phyloP scores from a whole-genome alignment of 768 basidiomycete species.

The Hortiboletus flavorubellus region DNA sequence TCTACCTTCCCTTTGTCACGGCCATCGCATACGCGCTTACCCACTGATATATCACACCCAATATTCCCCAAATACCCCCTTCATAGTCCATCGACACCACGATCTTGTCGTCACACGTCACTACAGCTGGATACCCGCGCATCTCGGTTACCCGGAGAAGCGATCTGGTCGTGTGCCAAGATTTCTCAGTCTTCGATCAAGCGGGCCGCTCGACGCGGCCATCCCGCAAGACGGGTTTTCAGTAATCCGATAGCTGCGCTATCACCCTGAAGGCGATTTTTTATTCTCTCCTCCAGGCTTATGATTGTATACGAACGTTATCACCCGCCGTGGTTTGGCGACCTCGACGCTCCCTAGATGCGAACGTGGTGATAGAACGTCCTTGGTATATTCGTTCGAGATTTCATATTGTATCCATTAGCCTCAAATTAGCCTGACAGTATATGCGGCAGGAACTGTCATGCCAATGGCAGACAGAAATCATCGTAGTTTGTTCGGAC shows the following conservation, averaged over 20 bases:
- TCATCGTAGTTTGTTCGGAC: neutral
- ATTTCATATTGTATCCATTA: constrained; percentile 19
- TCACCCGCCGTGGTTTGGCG: neutral
- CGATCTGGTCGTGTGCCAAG: constrained; percentile 32
- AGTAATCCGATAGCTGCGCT: constrained; percentile 17
- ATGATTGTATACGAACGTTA: constrained; percentile 11
- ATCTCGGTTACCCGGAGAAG: constrained; percentile 7
- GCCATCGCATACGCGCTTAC: constrained; percentile 1
- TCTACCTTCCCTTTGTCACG: constrained; percentile 2
- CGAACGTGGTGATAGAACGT: constrained; percentile 2
- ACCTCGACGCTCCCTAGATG: constrained; percentile 12
- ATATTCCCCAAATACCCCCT: neutral
- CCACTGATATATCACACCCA: constrained; percentile 7
- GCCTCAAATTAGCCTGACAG: constrained; percentile 15
- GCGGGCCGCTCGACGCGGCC: constrained; percentile 26
- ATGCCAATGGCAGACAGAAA: neutral
- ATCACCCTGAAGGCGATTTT: constrained; percentile 6
- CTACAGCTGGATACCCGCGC: constrained; percentile 2
- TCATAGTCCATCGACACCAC: constrained; percentile 10
- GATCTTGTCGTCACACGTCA: constrained; percentile 9
- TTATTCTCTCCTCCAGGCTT: neutral
- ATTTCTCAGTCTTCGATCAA: constrained; percentile 26
- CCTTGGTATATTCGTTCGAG: constrained; percentile 3
- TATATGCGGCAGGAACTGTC: constrained; percentile 1
- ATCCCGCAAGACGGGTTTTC: constrained; percentile 20